Base-by-base conservation (phyloP, 2,329 filamentous ascomycete species). In the Leptographium galeiforme region DNA sequence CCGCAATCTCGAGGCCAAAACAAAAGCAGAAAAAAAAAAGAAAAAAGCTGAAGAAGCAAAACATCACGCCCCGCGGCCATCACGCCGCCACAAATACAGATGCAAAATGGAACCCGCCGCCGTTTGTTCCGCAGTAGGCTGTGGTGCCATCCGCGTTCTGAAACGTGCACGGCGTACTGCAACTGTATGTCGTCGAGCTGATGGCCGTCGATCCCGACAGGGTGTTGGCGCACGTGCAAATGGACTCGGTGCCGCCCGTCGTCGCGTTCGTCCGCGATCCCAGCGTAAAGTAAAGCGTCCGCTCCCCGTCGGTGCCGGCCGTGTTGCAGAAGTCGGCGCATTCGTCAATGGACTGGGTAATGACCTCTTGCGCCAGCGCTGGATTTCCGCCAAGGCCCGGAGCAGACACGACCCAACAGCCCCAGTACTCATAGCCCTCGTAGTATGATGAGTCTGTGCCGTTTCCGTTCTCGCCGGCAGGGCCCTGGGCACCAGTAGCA, bases 141-240 rank as follows among this genome's bases (percentile, higher is more conserved):
- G 45, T 49, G 10, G 53, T 45, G 11, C 53, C 53, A 40, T 52
- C 53, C 13, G 46, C 10, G 14, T 52, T 52, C 6, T n/a, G 7
- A 34, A 55, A 55, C 16, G 53, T 50, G 41, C 53, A 55, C 46
- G 50, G 50, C 34, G 50, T 52, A 46, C 44, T 52, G 50, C 53
- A 55, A 39, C 11, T 7, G 25, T 55, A 55, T 8, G 53, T 50
- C 33, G 50, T 49, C 16, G 19, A 19, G 46, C 25, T 50, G 39
- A 33, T 52, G 16, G 43, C 30, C 19, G 50, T 41, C 34, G 53
- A 60, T 4, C 55, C 55, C 12, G 39, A 19, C 11, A 57, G 46
- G 32, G 11, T 18, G 51, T 57, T 53, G 16, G 48, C 48, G 51
- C 56, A 57, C 8, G 54, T 57, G 53, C 56, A 57, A 12, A 55